A percentile compares a stretch with the other conserved stretches of the same genome.
phyloP scores from a whole-genome alignment of 169 alveolate genomes.

The Cryptosporidium meleagridis region DNA sequence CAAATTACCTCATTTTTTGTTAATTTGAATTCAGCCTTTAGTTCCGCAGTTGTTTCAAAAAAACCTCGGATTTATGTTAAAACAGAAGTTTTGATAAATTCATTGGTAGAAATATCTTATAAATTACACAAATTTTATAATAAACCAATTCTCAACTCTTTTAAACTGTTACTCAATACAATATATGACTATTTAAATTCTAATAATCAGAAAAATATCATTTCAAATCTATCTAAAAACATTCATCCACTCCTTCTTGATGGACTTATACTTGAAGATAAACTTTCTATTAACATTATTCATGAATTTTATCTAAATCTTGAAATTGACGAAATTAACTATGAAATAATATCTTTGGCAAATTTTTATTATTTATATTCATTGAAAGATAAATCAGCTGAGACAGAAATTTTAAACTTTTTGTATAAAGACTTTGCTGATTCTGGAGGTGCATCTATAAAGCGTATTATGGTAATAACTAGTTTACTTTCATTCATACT shows the following conservation, averaged over 20 bases:
- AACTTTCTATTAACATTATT: conserved; percentile 25
- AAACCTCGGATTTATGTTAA: conserved; percentile 4
- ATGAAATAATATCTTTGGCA: conserved; percentile 1
- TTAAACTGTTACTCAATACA: conserved; percentile 11
- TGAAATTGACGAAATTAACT: background rate
- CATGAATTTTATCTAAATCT: conserved; percentile 38
- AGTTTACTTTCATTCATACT: conserved; percentile 8
- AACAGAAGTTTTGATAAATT: background rate
- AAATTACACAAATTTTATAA: background rate
- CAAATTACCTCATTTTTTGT: conserved; percentile 6
- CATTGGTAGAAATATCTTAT: conserved; percentile 23
- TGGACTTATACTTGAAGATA: conserved; percentile 2
- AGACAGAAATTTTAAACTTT: conserved; percentile 26
- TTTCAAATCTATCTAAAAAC: background rate
- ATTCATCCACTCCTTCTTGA: conserved; percentile 39
- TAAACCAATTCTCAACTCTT: conserved; percentile 8
- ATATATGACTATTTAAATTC: background rate
- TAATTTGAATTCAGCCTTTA: conserved; percentile 25
- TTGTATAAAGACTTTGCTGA: conserved; percentile 18
- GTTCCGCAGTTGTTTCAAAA: background rate
- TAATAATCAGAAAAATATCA: background rate
- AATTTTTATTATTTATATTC: conserved; percentile 17
- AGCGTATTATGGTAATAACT: background rate
- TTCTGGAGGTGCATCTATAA: conserved; percentile 4
- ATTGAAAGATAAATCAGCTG: background rate